Conservation (phyloP, 257 asterid genomes). For the Lycium ferocissimum region DNA sequence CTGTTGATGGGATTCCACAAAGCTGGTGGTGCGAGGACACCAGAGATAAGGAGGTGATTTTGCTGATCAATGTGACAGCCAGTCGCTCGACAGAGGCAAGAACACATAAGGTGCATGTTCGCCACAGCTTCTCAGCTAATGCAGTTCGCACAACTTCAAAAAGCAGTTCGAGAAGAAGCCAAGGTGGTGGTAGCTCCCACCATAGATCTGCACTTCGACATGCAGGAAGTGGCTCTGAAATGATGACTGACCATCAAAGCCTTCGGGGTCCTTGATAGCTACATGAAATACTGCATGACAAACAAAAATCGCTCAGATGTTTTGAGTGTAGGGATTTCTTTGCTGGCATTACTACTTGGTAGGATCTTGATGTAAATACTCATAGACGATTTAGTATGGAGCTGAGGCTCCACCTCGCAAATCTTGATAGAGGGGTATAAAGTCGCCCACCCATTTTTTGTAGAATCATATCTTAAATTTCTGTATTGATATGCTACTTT, state of each 20-base stretch:
- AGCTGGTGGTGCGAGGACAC: conserved; percentile 93
- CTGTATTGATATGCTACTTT: conserved; percentile 14
- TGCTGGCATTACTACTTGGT: conserved; percentile 21
- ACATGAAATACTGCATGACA: neutral
- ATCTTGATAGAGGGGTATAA: conserved; percentile 20
- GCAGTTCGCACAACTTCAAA: conserved; percentile 19
- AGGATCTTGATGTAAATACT: conserved; percentile 32
- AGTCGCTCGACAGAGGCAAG: conserved; percentile 57
- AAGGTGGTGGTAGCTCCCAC: conserved; percentile 31
- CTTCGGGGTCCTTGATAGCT: conserved; percentile 27
- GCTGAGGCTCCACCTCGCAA: conserved; percentile 26
- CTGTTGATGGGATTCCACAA: conserved; percentile 76
- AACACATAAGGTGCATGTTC: conserved; percentile 49
- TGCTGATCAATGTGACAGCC: conserved; percentile 66
- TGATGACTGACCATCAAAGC: conserved; percentile 22
- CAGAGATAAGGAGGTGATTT: conserved; percentile 73
- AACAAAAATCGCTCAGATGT: neutral
- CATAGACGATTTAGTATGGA: conserved; percentile 30
- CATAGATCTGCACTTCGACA: conserved; percentile 22
- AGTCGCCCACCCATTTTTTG: conserved; percentile 9
- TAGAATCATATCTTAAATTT: conserved; percentile 11
- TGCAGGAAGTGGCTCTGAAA: conserved; percentile 27
- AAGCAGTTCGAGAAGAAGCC: conserved; percentile 28
- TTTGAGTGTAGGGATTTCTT: neutral
- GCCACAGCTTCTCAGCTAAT: conserved; percentile 28